phyloP scores from a whole-genome alignment of 192 early-diverging fungal species.

The Rhizoclosmatium globosum region DNA sequence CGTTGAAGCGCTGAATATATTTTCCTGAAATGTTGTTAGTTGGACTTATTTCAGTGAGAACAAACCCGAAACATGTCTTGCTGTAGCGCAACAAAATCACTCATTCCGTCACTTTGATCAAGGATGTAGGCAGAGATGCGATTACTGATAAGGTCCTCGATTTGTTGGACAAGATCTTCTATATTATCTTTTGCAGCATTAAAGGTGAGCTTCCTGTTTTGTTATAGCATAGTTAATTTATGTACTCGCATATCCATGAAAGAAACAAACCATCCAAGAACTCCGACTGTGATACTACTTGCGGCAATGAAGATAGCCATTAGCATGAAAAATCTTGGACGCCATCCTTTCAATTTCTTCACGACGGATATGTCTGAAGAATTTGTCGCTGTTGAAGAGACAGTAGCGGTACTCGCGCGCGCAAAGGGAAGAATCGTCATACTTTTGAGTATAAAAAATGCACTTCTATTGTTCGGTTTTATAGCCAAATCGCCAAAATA shows the following conservation, averaged over 20 bases:
- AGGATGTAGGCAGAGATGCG: not conserved
- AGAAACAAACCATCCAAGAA: not conserved
- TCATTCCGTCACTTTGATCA: not conserved
- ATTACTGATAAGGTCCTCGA: not conserved
- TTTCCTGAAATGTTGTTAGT: not conserved
- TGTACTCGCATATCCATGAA: no score
- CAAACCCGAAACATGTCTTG: not conserved
- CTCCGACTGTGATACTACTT: not conserved
- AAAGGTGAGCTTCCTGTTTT: not conserved
- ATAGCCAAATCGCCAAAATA: no score
- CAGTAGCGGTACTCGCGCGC: no score
- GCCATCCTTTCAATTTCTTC: not conserved
- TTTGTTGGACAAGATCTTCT: not conserved
- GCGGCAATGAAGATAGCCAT: not conserved
- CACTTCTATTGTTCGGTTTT: no score
- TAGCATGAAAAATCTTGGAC: not conserved
- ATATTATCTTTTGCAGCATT: not conserved
- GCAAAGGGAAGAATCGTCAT: no score
- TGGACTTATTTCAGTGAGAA: no score
- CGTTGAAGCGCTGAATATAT: not conserved
- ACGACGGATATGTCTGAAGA: not conserved
- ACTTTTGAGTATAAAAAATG: no score
- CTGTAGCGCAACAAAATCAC: not conserved
- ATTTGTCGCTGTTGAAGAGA: not conserved
- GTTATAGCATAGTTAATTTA: no score